Base-by-base conservation (phyloP, 2,329 filamentous ascomycete species). In the Fusarium nelsonii region DNA sequence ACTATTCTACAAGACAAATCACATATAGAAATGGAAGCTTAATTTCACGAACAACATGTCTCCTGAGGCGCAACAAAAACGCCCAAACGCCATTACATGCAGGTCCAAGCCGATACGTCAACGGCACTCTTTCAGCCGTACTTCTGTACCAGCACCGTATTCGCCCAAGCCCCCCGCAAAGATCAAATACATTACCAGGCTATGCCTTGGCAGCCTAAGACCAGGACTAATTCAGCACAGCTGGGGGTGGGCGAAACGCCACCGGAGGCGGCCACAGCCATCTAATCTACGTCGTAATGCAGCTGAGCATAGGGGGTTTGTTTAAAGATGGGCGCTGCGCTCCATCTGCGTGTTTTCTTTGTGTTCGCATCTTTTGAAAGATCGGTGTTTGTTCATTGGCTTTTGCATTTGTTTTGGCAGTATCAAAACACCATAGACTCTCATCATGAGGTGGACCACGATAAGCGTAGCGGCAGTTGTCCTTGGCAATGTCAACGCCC, bases 371-470 rank as follows among this genome's bases (percentile, higher is more conserved):
- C 30, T 30, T 30, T 53, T 28, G 15, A 8, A 16, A 8, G 23
- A 30, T 28, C 7, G 54, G 43, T 60, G 39, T 34, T 18, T 39
- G 4, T 32, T 15, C 16, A 16, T 28, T 43, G 26, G 26, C 18
- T 30, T 26, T 28, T 43, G 6, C 10, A 34, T 48, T 12, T 34
- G 20, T 43, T 37, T 18, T 26, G 26, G 44, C 32, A 23, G 44
- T 33, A 16, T 18, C 44, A 23, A n/a, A 64, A 63, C 51, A 58
- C 23, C 37, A 63, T 18, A 63, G n/a, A 62, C 20, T 43, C 12
- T 16, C 23, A 61, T 43, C 33, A 75, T 75, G 73, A 72, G 73
- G 57, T 75, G 70, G 73, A 72, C 70, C 6, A 71, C 64, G 48
- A 58, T 72, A 59, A 65, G 52, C 18, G 51, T 56, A 26, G 63